phyloP scores from a whole-genome alignment of 176 grass and related monocot genomes.

The Hsuehochloa calcarea region DNA sequence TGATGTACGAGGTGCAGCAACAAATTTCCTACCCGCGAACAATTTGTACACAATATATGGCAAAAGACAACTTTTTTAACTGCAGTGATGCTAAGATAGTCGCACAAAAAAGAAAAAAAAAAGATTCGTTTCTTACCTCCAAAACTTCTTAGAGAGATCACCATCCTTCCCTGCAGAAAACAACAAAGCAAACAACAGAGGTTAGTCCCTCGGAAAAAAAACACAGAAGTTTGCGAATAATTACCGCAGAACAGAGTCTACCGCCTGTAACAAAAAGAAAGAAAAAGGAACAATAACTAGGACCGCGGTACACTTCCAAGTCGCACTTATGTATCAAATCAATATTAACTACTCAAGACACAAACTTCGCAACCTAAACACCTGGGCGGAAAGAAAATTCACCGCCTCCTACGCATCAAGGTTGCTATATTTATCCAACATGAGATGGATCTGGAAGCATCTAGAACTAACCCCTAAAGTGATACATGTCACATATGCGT shows the following conservation, averaged over 20 bases:
- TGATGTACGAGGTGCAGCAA: background rate
- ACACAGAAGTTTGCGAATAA: background rate
- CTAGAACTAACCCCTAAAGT: background rate
- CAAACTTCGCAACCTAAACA: background rate
- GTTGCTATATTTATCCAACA: background rate
- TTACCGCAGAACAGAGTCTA: background rate
- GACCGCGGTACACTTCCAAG: background rate
- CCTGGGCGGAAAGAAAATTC: background rate
- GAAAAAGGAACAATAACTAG: background rate
- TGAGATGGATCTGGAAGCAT: constrained; percentile 24
- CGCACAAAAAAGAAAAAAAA: background rate
- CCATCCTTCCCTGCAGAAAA: constrained; percentile 74
- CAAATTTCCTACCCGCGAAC: background rate
- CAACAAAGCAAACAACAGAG: background rate
- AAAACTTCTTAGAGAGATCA: constrained; percentile 86
- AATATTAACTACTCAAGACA: background rate
- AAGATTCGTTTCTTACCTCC: constrained; percentile 59
- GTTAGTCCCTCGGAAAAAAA: constrained; percentile 15
- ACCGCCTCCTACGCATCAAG: background rate
- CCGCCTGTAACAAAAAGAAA: background rate
- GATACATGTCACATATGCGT: background rate
- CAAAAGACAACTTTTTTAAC: background rate
- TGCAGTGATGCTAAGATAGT: background rate
- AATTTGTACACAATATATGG: background rate
- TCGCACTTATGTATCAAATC: background rate